Base-by-base conservation (phyloP, 2,329 filamentous ascomycete species). In the Dactylonectria estremocensis region DNA sequence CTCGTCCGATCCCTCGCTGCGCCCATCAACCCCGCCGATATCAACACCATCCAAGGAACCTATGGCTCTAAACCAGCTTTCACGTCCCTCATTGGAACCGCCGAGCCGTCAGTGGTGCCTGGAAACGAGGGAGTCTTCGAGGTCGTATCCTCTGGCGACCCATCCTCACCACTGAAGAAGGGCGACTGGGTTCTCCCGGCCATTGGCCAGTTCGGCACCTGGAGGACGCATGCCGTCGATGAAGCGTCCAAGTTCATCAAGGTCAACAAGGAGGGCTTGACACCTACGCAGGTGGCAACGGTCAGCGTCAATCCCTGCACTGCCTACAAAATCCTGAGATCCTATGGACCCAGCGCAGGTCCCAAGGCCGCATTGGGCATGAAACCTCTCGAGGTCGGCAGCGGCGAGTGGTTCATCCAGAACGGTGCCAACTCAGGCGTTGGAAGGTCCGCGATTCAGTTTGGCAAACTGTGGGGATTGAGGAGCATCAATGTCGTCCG, bases 181-280 rank as follows among this genome's bases (percentile, higher is more conserved):
- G 96, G 95, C 66, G 95, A 99, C 80, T 98, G 96, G 95, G 95
- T 97, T 9, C 93, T 98, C 69, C 95, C 97, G 81, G 92, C 92
- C 64, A 84, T 85, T 55, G 93, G 94, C 1, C 92, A 93, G 6
- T 94, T 97, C 78, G 96, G 96, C 40, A 98, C 96, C 13, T 98
- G 96, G 95, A 88, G 96, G 68, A 99, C 96, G 3, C 95, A 99
- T 79, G 93, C 93, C 18, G 88, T 95, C 52, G 89, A 87, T n/a
- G 82, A 83, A 3, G 76, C 86, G 55, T 79, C 79, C 9, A 80
- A 86, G 64, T 85, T 97, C 5, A 84, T 96, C 61, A 91, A 88
- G 73, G 88, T 97, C 54, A 89, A 95, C 66, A 90, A 88, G 72
- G 85, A 90, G 0, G 92, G 92, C 0, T 82, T 99, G 65, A 92